phyloP scores from a whole-genome alignment of 2,329 filamentous ascomycete species.

The Penicillium sp. region DNA sequence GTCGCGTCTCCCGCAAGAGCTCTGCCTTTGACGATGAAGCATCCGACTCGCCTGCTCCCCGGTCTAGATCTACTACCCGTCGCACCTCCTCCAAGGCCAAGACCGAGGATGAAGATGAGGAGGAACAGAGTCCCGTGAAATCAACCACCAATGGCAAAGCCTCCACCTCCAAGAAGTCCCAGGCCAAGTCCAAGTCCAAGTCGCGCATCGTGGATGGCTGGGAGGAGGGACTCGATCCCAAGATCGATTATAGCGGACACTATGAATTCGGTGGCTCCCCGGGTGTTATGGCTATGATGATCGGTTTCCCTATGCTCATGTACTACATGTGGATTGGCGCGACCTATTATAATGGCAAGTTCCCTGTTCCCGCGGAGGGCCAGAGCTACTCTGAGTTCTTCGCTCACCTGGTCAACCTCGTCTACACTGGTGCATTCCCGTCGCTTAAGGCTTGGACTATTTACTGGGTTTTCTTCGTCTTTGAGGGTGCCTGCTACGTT shows the following conservation, averaged over 20 bases:
- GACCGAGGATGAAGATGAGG: slow-evolving; percentile 33
- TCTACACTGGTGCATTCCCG: slow-evolving; percentile 85
- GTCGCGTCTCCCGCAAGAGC: slow-evolving; percentile 50
- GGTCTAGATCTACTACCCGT: slow-evolving; percentile 33
- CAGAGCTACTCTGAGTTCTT: slow-evolving; percentile 74
- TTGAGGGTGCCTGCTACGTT: slow-evolving; percentile 82
- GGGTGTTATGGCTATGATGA: slow-evolving; percentile 85
- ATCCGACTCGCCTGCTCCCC: slow-evolving; percentile 30
- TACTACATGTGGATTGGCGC: slow-evolving; percentile 99
- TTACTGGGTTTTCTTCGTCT: slow-evolving; percentile 92
- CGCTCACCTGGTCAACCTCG: slow-evolving; percentile 69
- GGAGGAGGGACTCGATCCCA: slow-evolving; percentile 47
- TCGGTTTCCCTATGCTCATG: slow-evolving; percentile 91
- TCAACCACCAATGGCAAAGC: slow-evolving; percentile 29
- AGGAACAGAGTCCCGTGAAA: slow-evolving; percentile 28
- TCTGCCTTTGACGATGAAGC: slow-evolving; percentile 39
- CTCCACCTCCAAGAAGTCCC: slow-evolving; percentile 17
- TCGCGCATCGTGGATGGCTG: slow-evolving; percentile 46
- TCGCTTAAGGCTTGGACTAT: slow-evolving; percentile 82
- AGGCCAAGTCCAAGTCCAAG: slow-evolving; percentile 26
- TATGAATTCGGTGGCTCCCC: slow-evolving; percentile 85
- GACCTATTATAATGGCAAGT: slow-evolving; percentile 84
- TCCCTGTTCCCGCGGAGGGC: slow-evolving; percentile 69
- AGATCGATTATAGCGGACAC: slow-evolving; percentile 54
- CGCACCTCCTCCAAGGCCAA: slow-evolving; percentile 35